These are phyloP conservation scores for Colletotrichum tanaceti DNA, from an alignment of 2,329 filamentous ascomycete genomes.

Conservation along the genomic window DNA sequence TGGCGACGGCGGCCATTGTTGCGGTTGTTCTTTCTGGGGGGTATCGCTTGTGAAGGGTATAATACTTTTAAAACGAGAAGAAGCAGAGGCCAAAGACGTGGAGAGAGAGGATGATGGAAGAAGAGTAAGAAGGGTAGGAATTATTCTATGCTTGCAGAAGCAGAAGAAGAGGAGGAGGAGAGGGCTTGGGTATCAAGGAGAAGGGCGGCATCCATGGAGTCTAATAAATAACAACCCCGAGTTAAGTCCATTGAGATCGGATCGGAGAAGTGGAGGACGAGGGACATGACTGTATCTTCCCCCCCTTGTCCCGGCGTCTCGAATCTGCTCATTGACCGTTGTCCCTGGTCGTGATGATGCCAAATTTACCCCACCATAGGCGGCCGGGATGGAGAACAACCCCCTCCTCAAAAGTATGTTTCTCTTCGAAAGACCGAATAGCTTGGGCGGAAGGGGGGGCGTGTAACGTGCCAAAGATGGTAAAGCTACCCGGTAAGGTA, in stretches of 20 bases:
- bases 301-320: neutral
- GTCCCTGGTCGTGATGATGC: conserved; percentile 35
- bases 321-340: conserved; percentile 38
- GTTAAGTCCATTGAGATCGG: conserved; percentile 40
- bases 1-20: conserved; percentile 65
- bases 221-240: conserved; percentile 40
- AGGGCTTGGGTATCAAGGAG: conserved; percentile 18
- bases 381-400: conserved; percentile 7
- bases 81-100: neutral
- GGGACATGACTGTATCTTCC: neutral
- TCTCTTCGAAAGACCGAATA: neutral
- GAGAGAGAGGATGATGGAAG: neutral
- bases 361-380: conserved; percentile 32
- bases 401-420: conserved; percentile 7
- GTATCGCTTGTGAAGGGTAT: conserved; percentile 33
- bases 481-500: conserved; percentile 30
- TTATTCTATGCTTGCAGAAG: conserved; percentile 34
- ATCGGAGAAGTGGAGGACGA: conserved; percentile 40
- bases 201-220: conserved; percentile 30
- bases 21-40: conserved; percentile 10
- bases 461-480: conserved; percentile 29
- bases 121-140: conserved; percentile 10
- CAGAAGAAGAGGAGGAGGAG: conserved; percentile 23
- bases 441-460: neutral
- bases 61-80: conserved; percentile 28